phyloP scores from a whole-genome alignment of 345 rosid species.

The Rhodamnia rubescens region DNA sequence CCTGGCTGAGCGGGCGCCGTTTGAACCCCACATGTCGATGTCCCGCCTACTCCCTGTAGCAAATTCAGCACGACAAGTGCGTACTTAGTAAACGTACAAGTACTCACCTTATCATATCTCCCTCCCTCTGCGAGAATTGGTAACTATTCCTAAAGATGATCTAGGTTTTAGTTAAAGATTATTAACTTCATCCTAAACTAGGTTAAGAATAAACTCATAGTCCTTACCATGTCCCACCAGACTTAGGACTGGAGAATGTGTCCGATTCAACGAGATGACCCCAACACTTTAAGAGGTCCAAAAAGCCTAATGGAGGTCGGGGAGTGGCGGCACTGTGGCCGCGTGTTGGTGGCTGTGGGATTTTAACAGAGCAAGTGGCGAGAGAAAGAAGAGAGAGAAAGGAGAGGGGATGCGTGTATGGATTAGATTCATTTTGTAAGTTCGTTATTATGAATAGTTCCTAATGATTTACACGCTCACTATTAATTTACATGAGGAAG shows the following conservation, averaged over 20 bases:
- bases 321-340: background rate
- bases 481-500: background rate
- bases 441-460: too few species aligned
- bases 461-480: too few species aligned
- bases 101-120: background rate
- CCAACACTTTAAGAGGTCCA: background rate
- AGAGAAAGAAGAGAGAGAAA: too few species aligned
- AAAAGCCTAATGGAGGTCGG: background rate
- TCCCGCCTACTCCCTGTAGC: too few species aligned
- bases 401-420: too few species aligned
- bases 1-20: too few species aligned
- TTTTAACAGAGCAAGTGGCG: background rate
- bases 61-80: background rate
- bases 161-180: background rate
- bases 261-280: background rate
- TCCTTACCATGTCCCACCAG: background rate
- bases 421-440: too few species aligned
- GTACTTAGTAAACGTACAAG: background rate
- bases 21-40: too few species aligned
- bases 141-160: background rate
- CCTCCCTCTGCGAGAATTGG: background rate
- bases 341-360: background rate
- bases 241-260: background rate
- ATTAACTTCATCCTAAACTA: background rate
- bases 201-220: background rate